Evolutionary conservation across 768 basidiomycete genomes (phyloP).

Genomic region (Rhodotorula kratochvilovae): DNA sequence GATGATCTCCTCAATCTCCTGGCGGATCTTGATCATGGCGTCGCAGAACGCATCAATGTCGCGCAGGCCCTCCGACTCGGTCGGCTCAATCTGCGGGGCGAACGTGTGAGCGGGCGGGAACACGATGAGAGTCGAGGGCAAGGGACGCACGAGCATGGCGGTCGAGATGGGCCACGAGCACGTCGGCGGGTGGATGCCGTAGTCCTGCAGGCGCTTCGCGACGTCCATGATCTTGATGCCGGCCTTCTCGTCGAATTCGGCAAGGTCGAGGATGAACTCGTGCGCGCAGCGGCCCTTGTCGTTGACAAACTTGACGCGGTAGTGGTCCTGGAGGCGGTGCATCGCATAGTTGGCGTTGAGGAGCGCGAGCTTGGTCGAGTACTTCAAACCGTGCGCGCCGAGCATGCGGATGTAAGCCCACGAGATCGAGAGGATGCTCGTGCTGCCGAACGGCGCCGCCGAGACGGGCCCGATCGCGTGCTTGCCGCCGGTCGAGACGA

Average conservation of each 20-base stretch:
- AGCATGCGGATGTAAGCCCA: slow-evolving; percentile 99
- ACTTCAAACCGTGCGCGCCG: slow-evolving; percentile 81
- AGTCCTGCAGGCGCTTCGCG: slow-evolving; percentile 87
- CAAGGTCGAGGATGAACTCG: slow-evolving; percentile 89
- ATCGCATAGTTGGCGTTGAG: slow-evolving; percentile 98
- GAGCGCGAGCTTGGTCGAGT: slow-evolving; percentile 79
- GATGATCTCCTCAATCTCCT: slow-evolving; percentile 82
- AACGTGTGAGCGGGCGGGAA: background rate
- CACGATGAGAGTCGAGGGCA: too few relatives aligned
- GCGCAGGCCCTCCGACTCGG: slow-evolving; percentile 88
- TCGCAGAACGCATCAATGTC: slow-evolving; percentile 97
- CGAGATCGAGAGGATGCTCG: slow-evolving; percentile 89
- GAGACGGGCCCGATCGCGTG: slow-evolving; percentile 80
- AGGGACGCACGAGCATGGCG: slow-evolving; percentile 60
- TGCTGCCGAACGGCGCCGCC: slow-evolving; percentile 87
- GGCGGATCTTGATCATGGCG: slow-evolving; percentile 93
- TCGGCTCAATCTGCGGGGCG: slow-evolving; percentile 73
- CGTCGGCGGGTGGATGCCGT: slow-evolving; percentile 93
- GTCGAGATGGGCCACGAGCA: slow-evolving; percentile 98
- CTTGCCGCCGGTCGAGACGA: slow-evolving; percentile 62
- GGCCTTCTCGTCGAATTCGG: slow-evolving; percentile 84
- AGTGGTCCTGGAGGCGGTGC: slow-evolving; percentile 72
- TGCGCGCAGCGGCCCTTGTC: slow-evolving; percentile 88
- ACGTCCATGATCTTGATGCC: slow-evolving; percentile 89
- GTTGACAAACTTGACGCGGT: slow-evolving; percentile 84